Conservation (phyloP, 2,329 filamentous ascomycete genomes). For the Fusarium fujikuroi region DNA sequence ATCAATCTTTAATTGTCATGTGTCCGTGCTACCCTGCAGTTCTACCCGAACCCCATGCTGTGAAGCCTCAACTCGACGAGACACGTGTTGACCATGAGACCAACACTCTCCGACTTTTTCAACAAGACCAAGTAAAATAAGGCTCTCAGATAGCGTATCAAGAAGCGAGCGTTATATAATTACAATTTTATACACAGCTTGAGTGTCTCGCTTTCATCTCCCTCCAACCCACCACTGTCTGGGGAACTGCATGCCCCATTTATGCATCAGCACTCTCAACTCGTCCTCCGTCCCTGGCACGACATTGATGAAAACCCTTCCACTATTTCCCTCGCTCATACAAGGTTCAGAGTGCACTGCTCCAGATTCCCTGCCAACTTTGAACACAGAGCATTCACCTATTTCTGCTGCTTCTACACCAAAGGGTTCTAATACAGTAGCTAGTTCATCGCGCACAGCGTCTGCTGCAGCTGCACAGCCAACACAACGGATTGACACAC, state of each 20-base stretch:
- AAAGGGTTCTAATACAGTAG: slow-evolving; percentile 40
- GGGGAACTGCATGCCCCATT: slow-evolving; percentile 54
- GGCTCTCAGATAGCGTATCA: background rate
- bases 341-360: slow-evolving; percentile 56
- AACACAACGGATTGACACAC: slow-evolving; percentile 55
- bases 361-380: slow-evolving; percentile 53
- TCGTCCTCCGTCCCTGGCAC: slow-evolving; percentile 51
- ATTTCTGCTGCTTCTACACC: slow-evolving; percentile 34
- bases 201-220: background rate
- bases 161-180: background rate
- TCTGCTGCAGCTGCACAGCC: slow-evolving; percentile 57
- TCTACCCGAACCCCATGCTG: background rate
- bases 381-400: slow-evolving; percentile 55
- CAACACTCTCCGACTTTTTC: background rate
- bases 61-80: background rate
- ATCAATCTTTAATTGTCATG: background rate
- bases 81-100: background rate
- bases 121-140: background rate
- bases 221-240: slow-evolving; percentile 44
- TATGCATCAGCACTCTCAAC: slow-evolving; percentile 44
- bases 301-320: slow-evolving; percentile 53
- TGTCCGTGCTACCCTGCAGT: background rate
- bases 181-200: background rate
- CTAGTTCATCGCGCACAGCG: slow-evolving; percentile 51
- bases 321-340: slow-evolving; percentile 44